These are phyloP conservation scores for Carpinus fangiana DNA, from an alignment of 306 rosid species.

Conservation along the genomic window DNA sequence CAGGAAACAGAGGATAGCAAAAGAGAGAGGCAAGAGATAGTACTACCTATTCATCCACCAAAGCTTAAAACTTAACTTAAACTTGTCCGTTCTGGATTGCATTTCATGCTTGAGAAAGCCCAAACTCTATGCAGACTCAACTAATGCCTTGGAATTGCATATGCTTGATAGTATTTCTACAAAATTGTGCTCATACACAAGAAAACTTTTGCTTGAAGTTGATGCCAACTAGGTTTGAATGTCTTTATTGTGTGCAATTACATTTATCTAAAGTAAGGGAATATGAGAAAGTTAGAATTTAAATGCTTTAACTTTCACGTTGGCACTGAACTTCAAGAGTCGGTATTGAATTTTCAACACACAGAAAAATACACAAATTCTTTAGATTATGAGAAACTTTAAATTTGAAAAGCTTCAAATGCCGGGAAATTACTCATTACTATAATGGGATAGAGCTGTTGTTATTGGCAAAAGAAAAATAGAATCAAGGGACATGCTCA, in stretches of 20 bases:
- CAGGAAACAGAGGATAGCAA: neutral
- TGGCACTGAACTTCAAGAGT: neutral
- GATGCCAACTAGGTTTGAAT: no score
- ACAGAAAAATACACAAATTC: neutral
- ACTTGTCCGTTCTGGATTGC: neutral
- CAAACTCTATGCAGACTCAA: neutral
- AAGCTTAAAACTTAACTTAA: neutral
- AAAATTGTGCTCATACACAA: neutral
- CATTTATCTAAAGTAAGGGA: neutral
- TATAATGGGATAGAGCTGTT: no score
- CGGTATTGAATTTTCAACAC: neutral
- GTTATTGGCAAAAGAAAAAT: no score
- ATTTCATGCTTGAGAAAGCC: neutral
- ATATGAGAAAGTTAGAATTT: neutral
- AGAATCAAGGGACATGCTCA: no score
- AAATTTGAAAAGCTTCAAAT: neutral
- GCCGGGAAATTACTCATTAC: neutral
- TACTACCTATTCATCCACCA: neutral
- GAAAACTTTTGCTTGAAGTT: neutral
- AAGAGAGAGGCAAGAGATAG: neutral
- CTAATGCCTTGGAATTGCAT: neutral
- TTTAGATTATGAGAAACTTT: no score
- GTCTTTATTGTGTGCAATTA: neutral
- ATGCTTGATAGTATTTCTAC: neutral
- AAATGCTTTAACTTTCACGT: neutral